Percentiles rank a stretch among this genome's conserved stretches.
These are phyloP conservation scores for Pyronema omphalodes DNA, from an alignment of 495 filamentous ascomycete species.

Conservation along the genomic window DNA sequence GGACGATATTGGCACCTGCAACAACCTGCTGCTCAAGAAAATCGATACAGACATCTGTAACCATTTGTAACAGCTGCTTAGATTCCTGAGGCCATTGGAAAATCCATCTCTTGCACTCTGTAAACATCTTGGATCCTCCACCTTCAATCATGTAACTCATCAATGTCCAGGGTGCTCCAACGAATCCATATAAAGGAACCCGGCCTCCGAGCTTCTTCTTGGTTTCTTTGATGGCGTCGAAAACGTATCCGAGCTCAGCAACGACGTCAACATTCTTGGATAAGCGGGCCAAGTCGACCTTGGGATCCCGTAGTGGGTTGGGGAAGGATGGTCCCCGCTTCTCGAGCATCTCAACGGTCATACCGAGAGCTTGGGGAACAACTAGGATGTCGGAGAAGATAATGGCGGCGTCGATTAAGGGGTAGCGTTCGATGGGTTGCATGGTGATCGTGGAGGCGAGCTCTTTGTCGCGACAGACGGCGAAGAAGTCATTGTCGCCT, in stretches of 20 bases:
- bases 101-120: conserved; percentile 83
- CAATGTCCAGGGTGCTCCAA: conserved; percentile 89
- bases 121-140: conserved; percentile 82
- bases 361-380: conserved; percentile 92
- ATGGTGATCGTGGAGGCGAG: conserved; percentile 79
- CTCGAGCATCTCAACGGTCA: conserved; percentile 91
- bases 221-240: conserved; percentile 82
- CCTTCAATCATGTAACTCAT: conserved; percentile 98
- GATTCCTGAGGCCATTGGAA: conserved; percentile 71
- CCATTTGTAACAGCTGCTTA: conserved; percentile 69
- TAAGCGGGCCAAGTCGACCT: conserved; percentile 66
- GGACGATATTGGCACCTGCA: conserved; percentile 78
- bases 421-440: conserved; percentile 82
- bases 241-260: conserved; percentile 75
- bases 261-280: conserved; percentile 62
- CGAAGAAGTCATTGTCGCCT: conserved; percentile 80
- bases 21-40: conserved; percentile 81
- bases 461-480: conserved; percentile 84
- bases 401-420: conserved; percentile 85
- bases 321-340: conserved; percentile 93
- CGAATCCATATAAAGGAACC: conserved; percentile 93
- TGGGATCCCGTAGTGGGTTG: conserved; percentile 54
- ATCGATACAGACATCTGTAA: conserved; percentile 79
- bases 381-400: conserved; percentile 98
- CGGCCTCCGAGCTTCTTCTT: conserved; percentile 65